These are phyloP conservation scores for Cucurbita ficifolia DNA, from an alignment of 306 rosid genomes.

Conservation along the genomic window DNA sequence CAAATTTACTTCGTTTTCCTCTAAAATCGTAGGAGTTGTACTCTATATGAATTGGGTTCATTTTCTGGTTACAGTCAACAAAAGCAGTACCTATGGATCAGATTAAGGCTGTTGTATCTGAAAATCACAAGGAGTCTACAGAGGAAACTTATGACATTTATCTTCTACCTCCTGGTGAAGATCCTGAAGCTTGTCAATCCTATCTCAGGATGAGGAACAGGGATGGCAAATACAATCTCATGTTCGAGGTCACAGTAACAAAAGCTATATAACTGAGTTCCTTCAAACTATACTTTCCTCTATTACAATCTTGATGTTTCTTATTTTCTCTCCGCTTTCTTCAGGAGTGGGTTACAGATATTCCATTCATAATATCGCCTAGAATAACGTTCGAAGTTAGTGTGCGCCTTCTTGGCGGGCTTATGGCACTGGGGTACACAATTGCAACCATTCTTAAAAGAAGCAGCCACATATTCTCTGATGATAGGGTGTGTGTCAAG, in stretches of 20 bases:
- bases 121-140: constrained; percentile 50
- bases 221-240: constrained; percentile 96
- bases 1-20: constrained; percentile 1
- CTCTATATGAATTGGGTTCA: neutral
- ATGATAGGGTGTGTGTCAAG: constrained; percentile 70
- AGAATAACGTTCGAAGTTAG: constrained; percentile 96
- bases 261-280: neutral
- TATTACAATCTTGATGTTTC: neutral
- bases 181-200: constrained; percentile 98
- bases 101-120: constrained; percentile 60
- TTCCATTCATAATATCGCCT: constrained; percentile 95
- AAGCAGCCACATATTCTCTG: constrained; percentile 67
- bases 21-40: neutral
- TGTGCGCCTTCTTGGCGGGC: constrained; percentile 97
- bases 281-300: neutral
- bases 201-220: constrained; percentile 98
- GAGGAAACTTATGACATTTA: constrained; percentile 98
- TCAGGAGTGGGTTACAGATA: constrained; percentile 98
- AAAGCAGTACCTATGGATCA: constrained; percentile 63
- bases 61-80: constrained; percentile 46
- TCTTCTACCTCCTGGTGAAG: constrained; percentile 99
- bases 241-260: constrained; percentile 74
- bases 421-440: constrained; percentile 97
- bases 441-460: constrained; percentile 90
- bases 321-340: constrained; percentile 5